phyloP scores from a whole-genome alignment of 768 basidiomycete species.

The Tylopilus sp. region DNA sequence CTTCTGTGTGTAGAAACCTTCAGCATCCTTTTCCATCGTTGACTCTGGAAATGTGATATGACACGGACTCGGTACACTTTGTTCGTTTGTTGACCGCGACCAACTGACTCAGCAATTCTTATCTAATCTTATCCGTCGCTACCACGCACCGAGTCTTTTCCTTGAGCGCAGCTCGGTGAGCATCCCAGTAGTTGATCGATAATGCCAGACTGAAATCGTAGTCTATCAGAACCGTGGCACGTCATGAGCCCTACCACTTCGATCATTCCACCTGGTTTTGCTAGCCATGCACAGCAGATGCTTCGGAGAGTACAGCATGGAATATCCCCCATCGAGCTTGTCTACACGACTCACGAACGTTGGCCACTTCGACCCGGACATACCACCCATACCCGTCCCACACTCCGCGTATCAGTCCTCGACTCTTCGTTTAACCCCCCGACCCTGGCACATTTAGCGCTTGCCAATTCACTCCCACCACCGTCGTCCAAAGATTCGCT shows the following conservation, averaged over 20 bases:
- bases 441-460: constrained; percentile 76
- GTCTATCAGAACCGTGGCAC: background rate
- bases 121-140: constrained; percentile 20
- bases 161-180: no score
- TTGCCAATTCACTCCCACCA: constrained; percentile 47
- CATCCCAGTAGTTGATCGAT: no score
- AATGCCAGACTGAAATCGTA: background rate
- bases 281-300: constrained; percentile 17
- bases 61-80: background rate
- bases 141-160: no score
- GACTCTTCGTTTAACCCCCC: constrained; percentile 96
- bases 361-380: constrained; percentile 57
- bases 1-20: constrained; percentile 70
- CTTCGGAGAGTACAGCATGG: constrained; percentile 42
- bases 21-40: constrained; percentile 68
- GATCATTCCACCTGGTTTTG: constrained; percentile 15
- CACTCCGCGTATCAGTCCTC: constrained; percentile 64
- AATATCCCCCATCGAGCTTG: constrained; percentile 50
- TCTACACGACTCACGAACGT: constrained; percentile 53
- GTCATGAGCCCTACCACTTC: constrained; percentile 4
- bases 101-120: constrained; percentile 24
- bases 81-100: background rate
- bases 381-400: constrained; percentile 6
- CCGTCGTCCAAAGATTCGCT: constrained; percentile 13
- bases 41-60: no score